phyloP scores from a whole-genome alignment of 2,329 filamentous ascomycete species.

The Drechslerella dactyloides region DNA sequence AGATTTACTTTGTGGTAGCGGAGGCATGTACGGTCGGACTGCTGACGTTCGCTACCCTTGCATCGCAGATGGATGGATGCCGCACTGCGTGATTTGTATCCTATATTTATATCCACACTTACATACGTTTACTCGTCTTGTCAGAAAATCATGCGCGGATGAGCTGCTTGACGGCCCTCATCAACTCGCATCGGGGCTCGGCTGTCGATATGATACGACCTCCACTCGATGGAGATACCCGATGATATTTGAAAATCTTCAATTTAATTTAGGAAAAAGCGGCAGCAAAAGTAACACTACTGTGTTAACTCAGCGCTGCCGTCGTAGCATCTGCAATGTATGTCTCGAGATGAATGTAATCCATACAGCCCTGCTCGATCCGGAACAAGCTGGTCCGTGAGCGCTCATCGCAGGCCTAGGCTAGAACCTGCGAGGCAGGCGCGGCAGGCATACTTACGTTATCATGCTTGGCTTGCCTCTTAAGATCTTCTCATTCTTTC shows the following conservation, averaged over 20 bases:
- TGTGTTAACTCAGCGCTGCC: neutral
- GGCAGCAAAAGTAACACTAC: neutral
- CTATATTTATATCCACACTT: slow-evolving; percentile 9
- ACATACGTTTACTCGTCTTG: neutral
- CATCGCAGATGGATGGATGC: slow-evolving; percentile 31
- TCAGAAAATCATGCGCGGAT: neutral
- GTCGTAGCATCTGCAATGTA: neutral
- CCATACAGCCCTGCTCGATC: neutral
- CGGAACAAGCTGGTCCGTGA: slow-evolving; percentile 47
- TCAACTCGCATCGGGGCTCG: no score
- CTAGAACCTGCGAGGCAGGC: slow-evolving; percentile 46
- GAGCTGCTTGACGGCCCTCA: no score
- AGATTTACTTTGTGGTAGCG: slow-evolving; percentile 31
- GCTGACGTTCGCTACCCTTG: slow-evolving; percentile 44
- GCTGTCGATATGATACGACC: neutral
- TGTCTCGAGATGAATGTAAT: neutral
- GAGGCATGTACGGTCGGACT: neutral
- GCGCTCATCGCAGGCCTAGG: no score
- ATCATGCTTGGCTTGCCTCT: neutral
- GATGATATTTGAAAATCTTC: neutral
- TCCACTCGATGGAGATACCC: neutral
- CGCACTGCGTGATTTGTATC: slow-evolving; percentile 36
- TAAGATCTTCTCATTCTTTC: neutral
- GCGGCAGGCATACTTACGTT: slow-evolving; percentile 5
- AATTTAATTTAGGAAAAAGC: neutral